Conservation (phyloP, 2,329 filamentous ascomycete species). For the Cylindrodendrum hubeiense region DNA sequence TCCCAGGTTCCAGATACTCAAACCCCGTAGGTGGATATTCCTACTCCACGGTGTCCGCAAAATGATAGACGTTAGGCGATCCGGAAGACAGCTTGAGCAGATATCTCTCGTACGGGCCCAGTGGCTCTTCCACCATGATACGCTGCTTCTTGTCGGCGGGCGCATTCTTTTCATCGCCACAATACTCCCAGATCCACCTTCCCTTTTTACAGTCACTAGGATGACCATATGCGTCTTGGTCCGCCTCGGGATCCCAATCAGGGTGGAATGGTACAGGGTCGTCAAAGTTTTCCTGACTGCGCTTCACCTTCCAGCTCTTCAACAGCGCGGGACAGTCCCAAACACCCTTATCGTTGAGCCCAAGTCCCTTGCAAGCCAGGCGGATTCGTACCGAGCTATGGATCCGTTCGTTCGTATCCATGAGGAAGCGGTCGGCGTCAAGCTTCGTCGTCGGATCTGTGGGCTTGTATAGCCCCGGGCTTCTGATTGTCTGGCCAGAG, state of each 20-base stretch:
- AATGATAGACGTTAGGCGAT: conserved; percentile 57
- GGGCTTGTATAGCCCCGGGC: conserved; percentile 62
- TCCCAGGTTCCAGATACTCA: background rate
- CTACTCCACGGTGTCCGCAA: conserved; percentile 48
- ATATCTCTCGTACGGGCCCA: conserved; percentile 66
- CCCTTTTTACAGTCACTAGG: conserved; percentile 44
- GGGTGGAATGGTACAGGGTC: conserved; percentile 53
- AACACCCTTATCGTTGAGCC: conserved; percentile 59
- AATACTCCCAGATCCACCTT: conserved; percentile 68
- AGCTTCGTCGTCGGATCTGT: conserved; percentile 55
- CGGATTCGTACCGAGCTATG: conserved; percentile 68
- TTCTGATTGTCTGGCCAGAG: conserved; percentile 56
- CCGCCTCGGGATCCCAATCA: conserved; percentile 46
- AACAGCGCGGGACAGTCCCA: conserved; percentile 62
- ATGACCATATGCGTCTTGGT: conserved; percentile 38
- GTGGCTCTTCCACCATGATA: conserved; percentile 64
- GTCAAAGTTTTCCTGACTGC: conserved; percentile 45
- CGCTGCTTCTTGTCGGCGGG: conserved; percentile 54
- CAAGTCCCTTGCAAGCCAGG: conserved; percentile 63
- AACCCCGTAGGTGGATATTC: background rate
- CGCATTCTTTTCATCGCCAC: conserved; percentile 56
- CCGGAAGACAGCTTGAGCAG: conserved; percentile 60
- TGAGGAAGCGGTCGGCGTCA: conserved; percentile 54
- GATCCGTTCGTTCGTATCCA: conserved; percentile 67
- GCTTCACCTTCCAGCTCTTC: conserved; percentile 58